These are phyloP conservation scores for Aspergillus viridinutans DNA, from an alignment of 2,329 filamentous ascomycete genomes.

Conservation along the genomic window DNA sequence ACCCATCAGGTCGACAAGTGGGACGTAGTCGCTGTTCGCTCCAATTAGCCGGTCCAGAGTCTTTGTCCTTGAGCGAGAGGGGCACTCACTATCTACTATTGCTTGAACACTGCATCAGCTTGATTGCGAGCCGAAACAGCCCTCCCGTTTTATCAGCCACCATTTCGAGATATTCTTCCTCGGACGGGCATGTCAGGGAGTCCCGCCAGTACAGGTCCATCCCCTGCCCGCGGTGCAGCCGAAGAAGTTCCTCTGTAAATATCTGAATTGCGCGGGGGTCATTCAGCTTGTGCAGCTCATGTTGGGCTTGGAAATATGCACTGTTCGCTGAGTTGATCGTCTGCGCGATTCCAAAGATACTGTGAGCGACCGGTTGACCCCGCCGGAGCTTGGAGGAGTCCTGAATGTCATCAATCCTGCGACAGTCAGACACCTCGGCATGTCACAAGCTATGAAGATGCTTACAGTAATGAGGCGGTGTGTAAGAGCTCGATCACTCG, in stretches of 20 bases:
- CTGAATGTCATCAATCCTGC: conserved; percentile 47
- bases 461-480: conserved; percentile 40
- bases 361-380: conserved; percentile 45
- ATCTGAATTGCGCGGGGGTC: conserved; percentile 29
- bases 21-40: conserved; percentile 24
- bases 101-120: conserved; percentile 32
- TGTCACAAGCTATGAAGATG: background rate
- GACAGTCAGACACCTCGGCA: background rate
- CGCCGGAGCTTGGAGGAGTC: conserved; percentile 45
- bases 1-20: conserved; percentile 61
- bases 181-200: conserved; percentile 32
- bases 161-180: conserved; percentile 42
- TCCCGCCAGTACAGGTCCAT: conserved; percentile 43
- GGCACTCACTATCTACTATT: conserved; percentile 10
- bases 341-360: conserved; percentile 46
- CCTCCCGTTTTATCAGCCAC: conserved; percentile 41
- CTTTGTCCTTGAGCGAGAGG: no score
- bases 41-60: background rate
- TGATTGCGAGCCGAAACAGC: conserved; percentile 35
- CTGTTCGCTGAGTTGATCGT: conserved; percentile 47
- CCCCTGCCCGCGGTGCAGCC: conserved; percentile 39
- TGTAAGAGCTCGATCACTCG: conserved; percentile 41
- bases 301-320: conserved; percentile 36
- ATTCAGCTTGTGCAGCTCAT: conserved; percentile 27
- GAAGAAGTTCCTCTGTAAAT: conserved; percentile 36